Base-by-base conservation (phyloP, 495 filamentous ascomycete genomes). In the Penicillium soppii region DNA sequence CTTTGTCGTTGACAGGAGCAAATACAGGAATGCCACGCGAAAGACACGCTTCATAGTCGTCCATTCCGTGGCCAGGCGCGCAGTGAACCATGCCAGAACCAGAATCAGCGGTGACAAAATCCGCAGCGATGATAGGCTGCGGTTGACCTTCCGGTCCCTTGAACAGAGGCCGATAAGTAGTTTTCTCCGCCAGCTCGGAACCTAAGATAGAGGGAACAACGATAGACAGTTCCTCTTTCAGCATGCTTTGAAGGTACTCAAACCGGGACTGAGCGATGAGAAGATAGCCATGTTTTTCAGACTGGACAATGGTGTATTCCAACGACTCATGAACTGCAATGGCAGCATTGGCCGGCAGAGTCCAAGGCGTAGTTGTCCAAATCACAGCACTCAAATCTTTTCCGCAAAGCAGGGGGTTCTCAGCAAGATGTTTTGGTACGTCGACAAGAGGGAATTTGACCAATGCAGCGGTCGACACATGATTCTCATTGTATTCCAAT, bases 321-420 rank as follows among this genome's bases (percentile, higher is more conserved):
- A 97, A 54, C 13, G 85, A 81, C 2, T 81, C 63, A 54, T 87
- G 79, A 22, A 97, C 76, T 6, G 89, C 91, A 66, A 99, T 89
- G 2, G 88, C 92, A 57, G 81, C 80, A 65, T 99, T 99, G 15
- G 95, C 91, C 2, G 94, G 95, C 3, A 99, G 73, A 0, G 94
- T 97, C 94, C 94, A 99, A 1, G 94, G 95, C 2, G 92, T 97
- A 0, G 94, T 99, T 7, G 94, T 99, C 94, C 94, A 99, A 50
- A 96, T 88, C 21, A 94, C 83, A 19, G 87, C 90, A 61, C 76
- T 86, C 25, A 96, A 40, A 10, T 66, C 59, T 5, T 71, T 66
- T 5, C 54, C 54, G 21, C 65, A 29, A 15, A 73, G 48, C 16
- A 71, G 48, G 12, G 74, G 69, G 10, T 72, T 64, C 5, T 67